Evolutionary conservation across 1,284 basidiomycete genomes (phyloP).

Genomic region (Moesziomyces aphidis): DNA sequence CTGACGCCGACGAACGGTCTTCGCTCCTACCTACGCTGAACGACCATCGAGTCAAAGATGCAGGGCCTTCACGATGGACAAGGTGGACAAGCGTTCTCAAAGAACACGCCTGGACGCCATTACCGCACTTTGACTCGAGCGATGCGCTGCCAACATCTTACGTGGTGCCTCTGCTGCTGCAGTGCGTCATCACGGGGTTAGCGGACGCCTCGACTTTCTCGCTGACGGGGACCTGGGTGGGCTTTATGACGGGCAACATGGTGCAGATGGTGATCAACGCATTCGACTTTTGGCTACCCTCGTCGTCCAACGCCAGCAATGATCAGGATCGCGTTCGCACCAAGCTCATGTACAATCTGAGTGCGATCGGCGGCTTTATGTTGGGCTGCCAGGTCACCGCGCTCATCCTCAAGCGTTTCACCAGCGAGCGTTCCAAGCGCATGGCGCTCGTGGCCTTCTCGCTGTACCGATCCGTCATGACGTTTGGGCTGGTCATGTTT

Average conservation of each 20-base stretch:
- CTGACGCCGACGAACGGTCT: conserved; percentile 3
- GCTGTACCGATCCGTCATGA: conserved; percentile 15
- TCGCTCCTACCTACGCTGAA: conserved; percentile 9
- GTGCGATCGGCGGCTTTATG: conserved; percentile 26
- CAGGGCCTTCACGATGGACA: neutral
- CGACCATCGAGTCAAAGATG: neutral
- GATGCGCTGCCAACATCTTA: conserved; percentile 19
- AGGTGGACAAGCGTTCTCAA: conserved; percentile 2
- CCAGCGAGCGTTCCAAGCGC: conserved; percentile 13
- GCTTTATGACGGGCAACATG: conserved; percentile 52
- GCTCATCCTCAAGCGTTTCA: conserved; percentile 19
- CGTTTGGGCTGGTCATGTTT: conserved; percentile 21
- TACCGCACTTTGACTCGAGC: conserved; percentile 13
- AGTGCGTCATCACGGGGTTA: conserved; percentile 44
- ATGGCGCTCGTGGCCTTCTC: conserved; percentile 17
- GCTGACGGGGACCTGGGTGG: conserved; percentile 38
- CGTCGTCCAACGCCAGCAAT: conserved; percentile 16
- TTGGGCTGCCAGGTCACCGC: conserved; percentile 37
- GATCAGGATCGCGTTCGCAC: neutral
- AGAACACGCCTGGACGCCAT: conserved; percentile 14
- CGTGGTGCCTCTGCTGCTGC: conserved; percentile 29
- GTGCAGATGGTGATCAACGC: conserved; percentile 43
- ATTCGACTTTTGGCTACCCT: conserved; percentile 27
- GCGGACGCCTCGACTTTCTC: conserved; percentile 36
- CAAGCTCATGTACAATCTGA: conserved; percentile 20